phyloP scores from a whole-genome alignment of 2,329 filamentous ascomycete species.

The Dothistroma pini region DNA sequence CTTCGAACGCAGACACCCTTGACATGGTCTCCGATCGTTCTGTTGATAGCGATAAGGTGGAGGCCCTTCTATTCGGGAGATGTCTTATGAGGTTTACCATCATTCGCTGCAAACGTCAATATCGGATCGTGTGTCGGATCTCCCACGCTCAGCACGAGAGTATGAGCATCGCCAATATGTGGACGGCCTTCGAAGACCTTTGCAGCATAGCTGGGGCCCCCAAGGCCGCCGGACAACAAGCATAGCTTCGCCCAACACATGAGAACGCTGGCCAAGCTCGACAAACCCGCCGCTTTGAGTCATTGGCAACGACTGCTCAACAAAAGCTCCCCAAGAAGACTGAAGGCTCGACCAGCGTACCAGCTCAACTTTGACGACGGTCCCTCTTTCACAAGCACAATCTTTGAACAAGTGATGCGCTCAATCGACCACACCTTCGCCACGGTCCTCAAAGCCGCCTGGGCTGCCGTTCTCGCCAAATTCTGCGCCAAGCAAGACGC shows the following conservation, averaged over 20 bases:
- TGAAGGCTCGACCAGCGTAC: neutral
- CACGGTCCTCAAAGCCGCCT: neutral
- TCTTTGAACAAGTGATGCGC: neutral
- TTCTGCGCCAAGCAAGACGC: neutral
- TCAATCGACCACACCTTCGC: neutral
- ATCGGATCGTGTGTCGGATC: neutral
- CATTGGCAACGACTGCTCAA: neutral
- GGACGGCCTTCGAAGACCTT: neutral
- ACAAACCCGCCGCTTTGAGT: neutral
- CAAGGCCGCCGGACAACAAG: neutral
- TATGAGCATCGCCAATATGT: neutral
- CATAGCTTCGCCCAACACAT: neutral
- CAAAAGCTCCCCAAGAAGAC: neutral
- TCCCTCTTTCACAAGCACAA: neutral
- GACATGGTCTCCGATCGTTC: neutral
- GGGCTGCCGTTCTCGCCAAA: neutral
- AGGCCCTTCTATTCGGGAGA: neutral
- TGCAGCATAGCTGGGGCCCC: neutral
- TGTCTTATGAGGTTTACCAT: neutral
- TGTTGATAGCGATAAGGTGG: neutral
- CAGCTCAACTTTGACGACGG: neutral
- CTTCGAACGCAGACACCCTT: neutral
- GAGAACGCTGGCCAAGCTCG: neutral
- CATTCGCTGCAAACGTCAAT: neutral
- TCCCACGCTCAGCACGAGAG: neutral